These are phyloP conservation scores for Diaporthe eres DNA, from an alignment of 2,329 filamentous ascomycete species.

Conservation along the genomic window DNA sequence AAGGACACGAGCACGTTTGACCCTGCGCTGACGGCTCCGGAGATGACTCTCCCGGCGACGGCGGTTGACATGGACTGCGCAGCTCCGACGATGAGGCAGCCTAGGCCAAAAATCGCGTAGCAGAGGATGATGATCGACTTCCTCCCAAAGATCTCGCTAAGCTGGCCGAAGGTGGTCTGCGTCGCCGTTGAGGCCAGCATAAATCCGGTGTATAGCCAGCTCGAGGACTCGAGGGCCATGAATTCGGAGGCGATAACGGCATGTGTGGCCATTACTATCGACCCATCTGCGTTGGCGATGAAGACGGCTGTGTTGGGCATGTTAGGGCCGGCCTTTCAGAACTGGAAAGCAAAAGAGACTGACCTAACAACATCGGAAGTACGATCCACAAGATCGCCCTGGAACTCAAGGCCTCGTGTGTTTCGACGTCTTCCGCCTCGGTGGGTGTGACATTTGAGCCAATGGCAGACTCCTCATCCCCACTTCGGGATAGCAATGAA, in stretches of 20 bases:
- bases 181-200: constrained; percentile 64
- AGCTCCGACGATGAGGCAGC: constrained; percentile 57
- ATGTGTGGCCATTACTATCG: constrained; percentile 77
- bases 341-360: neutral
- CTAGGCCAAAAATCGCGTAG: constrained; percentile 65
- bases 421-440: neutral
- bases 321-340: neutral
- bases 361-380: constrained; percentile 47
- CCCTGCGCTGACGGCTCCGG: constrained; percentile 65
- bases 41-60: constrained; percentile 65
- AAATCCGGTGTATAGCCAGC: constrained; percentile 70
- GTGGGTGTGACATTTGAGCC: constrained; percentile 1
- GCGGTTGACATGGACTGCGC: constrained; percentile 63
- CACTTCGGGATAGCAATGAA: neutral
- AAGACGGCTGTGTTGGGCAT: constrained; percentile 67
- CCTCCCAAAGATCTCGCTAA: constrained; percentile 71
- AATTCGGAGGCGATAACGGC: constrained; percentile 74
- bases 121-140: constrained; percentile 63
- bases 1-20: constrained; percentile 66
- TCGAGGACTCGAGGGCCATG: constrained; percentile 67
- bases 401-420: neutral
- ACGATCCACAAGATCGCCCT: constrained; percentile 45
- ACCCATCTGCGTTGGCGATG: constrained; percentile 74
- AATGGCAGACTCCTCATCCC: constrained; percentile 39
- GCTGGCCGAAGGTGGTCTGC: constrained; percentile 68